These are phyloP conservation scores for Tuber indicum DNA, from an alignment of 495 filamentous ascomycete species.

Conservation along the genomic window DNA sequence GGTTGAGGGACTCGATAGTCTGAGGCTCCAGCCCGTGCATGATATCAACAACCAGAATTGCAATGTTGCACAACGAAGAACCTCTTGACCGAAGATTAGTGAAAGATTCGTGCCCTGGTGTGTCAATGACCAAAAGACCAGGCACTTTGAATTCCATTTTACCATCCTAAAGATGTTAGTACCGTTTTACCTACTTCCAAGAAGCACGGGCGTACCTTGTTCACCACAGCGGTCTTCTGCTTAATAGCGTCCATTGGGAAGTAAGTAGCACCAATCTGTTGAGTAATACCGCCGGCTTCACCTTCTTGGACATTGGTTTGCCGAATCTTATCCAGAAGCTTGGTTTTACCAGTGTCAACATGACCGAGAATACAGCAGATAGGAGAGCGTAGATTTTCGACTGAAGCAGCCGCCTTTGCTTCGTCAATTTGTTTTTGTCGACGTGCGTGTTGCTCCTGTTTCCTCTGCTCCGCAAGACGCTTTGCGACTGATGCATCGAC, in stretches of 20 bases:
- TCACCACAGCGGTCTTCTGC: conserved; percentile 88
- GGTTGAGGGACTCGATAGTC: conserved; percentile 91
- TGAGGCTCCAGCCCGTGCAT: conserved; percentile 99
- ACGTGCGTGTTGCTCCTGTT: conserved; percentile 84
- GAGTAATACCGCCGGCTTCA: conserved; percentile 98
- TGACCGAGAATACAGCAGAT: conserved; percentile 99
- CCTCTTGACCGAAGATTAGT: conserved; percentile 93
- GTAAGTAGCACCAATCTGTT: conserved; percentile 99
- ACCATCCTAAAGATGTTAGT: conserved; percentile 53
- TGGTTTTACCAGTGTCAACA: conserved; percentile 99
- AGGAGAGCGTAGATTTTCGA: conserved; percentile 89
- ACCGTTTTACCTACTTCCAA: neutral
- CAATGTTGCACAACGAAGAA: conserved; percentile 97
- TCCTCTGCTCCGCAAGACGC: conserved; percentile 63
- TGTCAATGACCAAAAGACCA: conserved; percentile 95
- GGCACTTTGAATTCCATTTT: conserved; percentile 96
- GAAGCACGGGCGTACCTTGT: conserved; percentile 41
- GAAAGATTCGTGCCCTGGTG: conserved; percentile 99
- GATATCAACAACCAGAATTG: conserved; percentile 98
- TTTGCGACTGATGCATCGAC: conserved; percentile 64
- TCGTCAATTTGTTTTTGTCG: conserved; percentile 84
- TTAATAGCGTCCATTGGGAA: conserved; percentile 92
- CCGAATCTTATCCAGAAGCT: conserved; percentile 95
- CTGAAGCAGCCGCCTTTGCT: conserved; percentile 82
- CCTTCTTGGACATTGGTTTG: conserved; percentile 99